A percentile compares a stretch with the other conserved stretches of the same genome.
Evolutionary conservation across 2,329 filamentous ascomycete genomes (phyloP).

Genomic region (Xylariaceae sp.): DNA sequence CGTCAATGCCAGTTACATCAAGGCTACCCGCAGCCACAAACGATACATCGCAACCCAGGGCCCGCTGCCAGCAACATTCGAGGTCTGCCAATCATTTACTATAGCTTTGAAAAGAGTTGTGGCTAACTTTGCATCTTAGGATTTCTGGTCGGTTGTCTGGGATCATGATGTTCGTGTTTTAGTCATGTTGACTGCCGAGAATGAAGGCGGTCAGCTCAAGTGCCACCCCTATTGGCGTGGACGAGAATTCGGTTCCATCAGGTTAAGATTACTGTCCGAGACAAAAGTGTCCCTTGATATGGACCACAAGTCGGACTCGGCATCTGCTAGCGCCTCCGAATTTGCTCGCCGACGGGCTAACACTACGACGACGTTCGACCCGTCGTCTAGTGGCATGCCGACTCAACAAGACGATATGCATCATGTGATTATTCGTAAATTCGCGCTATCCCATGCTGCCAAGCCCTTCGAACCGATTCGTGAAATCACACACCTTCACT

Average conservation of each 20-base stretch:
- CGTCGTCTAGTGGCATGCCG: constrained; percentile 21
- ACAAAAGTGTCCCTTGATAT: constrained; percentile 75
- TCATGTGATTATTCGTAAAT: constrained; percentile 79
- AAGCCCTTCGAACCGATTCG: constrained; percentile 81
- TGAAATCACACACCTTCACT: constrained; percentile 92
- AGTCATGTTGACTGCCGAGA: constrained; percentile 93
- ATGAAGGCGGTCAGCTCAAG: constrained; percentile 88
- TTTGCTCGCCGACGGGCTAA: constrained; percentile 48
- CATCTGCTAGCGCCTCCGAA: constrained; percentile 31
- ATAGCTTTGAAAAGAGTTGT: neutral
- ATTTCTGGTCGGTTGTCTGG: constrained; percentile 98
- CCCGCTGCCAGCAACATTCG: constrained; percentile 85
- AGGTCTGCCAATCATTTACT: constrained; percentile 51
- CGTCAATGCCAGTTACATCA: constrained; percentile 86
- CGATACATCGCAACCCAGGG: constrained; percentile 94
- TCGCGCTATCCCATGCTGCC: constrained; percentile 70
- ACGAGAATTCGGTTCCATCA: constrained; percentile 70
- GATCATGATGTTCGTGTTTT: constrained; percentile 92
- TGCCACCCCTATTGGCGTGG: constrained; percentile 91
- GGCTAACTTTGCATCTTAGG: constrained; percentile 47
- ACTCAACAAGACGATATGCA: constrained; percentile 52
- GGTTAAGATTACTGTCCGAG: constrained; percentile 72
- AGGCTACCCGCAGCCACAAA: constrained; percentile 76
- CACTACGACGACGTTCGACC: constrained; percentile 44
- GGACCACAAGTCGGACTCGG: constrained; percentile 42